phyloP scores from a whole-genome alignment of 2,329 filamentous ascomycete genomes.

The Bipolaris sorokiniana region DNA sequence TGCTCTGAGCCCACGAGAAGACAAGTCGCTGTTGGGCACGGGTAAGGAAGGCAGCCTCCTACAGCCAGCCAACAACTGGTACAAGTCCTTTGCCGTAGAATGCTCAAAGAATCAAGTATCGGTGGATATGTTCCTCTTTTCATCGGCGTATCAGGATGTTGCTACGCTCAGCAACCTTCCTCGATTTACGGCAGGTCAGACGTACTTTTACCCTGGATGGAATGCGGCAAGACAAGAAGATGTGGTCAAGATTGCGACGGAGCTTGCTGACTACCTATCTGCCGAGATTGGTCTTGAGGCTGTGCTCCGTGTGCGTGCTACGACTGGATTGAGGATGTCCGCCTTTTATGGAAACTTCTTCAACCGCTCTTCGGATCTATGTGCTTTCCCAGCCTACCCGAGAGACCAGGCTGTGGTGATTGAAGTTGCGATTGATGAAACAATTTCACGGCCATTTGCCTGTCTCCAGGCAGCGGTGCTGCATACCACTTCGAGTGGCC shows the following conservation, averaged over 20 bases:
- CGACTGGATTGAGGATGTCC: constrained; percentile 92
- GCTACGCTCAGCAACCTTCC: constrained; percentile 95
- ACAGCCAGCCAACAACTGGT: constrained; percentile 94
- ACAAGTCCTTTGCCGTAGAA: constrained; percentile 98
- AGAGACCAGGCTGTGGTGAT: constrained; percentile 97
- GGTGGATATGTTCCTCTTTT: constrained; percentile 59
- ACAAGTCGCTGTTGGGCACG: constrained; percentile 94
- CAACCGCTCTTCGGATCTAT: constrained; percentile 95
- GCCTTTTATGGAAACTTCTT: constrained; percentile 99
- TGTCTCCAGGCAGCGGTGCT: constrained; percentile 86
- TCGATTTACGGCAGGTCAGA: constrained; percentile 95
- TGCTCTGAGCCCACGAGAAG: constrained; percentile 86
- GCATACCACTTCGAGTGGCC: constrained; percentile 97
- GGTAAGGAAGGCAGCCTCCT: constrained; percentile 87
- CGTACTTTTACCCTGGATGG: constrained; percentile 98
- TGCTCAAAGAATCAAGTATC: constrained; percentile 99
- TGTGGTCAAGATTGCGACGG: constrained; percentile 95
- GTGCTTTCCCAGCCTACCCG: constrained; percentile 96
- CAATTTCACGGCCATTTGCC: constrained; percentile 85
- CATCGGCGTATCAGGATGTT: constrained; percentile 77
- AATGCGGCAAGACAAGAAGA: constrained; percentile 93
- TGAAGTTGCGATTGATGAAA: constrained; percentile 97
- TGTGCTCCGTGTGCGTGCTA: constrained; percentile 92
- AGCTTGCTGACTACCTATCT: constrained; percentile 97
- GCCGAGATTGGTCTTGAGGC: constrained; percentile 95